Evolutionary conservation across 1,284 basidiomycete species (phyloP).

Genomic region (Amylostereum areolatum): DNA sequence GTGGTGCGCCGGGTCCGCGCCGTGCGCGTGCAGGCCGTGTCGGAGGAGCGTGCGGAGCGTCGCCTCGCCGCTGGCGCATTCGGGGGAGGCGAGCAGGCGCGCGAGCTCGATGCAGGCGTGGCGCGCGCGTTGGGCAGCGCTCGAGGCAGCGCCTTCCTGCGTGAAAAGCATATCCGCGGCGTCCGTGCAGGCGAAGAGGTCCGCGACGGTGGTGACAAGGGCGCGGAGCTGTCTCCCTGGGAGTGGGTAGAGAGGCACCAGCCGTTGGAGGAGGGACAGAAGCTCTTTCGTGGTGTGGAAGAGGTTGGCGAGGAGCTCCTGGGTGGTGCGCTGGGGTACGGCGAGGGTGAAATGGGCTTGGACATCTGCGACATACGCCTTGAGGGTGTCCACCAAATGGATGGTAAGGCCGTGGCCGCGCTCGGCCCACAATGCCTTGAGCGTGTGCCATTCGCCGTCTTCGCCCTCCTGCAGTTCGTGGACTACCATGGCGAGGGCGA

Average conservation of each 20-base stretch:
- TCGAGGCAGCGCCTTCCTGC: conserved; percentile 30
- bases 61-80: conserved; percentile 30
- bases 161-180: conserved; percentile 38
- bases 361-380: conserved; percentile 44
- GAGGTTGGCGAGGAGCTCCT: conserved; percentile 43
- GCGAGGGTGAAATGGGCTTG: conserved; percentile 41
- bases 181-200: conserved; percentile 53
- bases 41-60: conserved; percentile 52
- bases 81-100: conserved; percentile 31
- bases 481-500: conserved; percentile 51
- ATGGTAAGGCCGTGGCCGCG: conserved; percentile 47
- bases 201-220: conserved; percentile 37
- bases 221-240: conserved; percentile 41
- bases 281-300: conserved; percentile 49
- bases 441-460: conserved; percentile 44
- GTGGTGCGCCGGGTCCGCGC: conserved; percentile 50
- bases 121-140: conserved; percentile 36
- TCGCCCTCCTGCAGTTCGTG: conserved; percentile 43
- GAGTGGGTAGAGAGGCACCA: conserved; percentile 41
- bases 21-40: conserved; percentile 30
- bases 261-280: conserved; percentile 40
- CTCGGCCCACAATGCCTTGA: conserved; percentile 56
- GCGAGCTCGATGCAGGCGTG: conserved; percentile 48
- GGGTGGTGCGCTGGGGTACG: conserved; percentile 22
- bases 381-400: conserved; percentile 47